Conservation (phyloP, 164 flowering plant species). For the Dillenia turbinata region DNA sequence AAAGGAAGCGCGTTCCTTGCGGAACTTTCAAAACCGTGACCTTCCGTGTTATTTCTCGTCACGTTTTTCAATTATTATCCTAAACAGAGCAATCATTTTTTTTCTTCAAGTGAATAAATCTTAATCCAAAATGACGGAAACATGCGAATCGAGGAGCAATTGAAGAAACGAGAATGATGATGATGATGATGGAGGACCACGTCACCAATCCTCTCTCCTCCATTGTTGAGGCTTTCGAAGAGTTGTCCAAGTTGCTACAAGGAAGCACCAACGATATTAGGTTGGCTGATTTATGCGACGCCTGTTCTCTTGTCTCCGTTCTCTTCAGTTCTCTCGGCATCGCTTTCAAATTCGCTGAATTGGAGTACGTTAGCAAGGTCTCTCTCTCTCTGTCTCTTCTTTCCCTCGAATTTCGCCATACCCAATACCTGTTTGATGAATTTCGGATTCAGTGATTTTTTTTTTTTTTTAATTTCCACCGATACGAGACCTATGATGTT, state of each 20-base stretch:
- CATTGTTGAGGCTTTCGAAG: slow-evolving; percentile 68
- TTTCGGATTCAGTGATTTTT: neutral
- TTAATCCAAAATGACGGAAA: too few relatives aligned
- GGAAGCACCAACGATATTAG: slow-evolving; percentile 25
- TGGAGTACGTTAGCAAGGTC: slow-evolving; percentile 78
- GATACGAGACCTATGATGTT: too few relatives aligned
- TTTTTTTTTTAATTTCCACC: too few relatives aligned
- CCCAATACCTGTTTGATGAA: neutral
- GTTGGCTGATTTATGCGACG: slow-evolving; percentile 48
- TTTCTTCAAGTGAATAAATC: too few relatives aligned
- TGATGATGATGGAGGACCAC: too few relatives aligned
- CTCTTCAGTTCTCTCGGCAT: slow-evolving; percentile 78
- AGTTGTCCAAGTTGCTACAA: slow-evolving; percentile 22
- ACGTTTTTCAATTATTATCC: too few relatives aligned
- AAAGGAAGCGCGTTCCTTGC: too few relatives aligned
- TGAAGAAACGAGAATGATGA: too few relatives aligned
- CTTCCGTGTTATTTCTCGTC: too few relatives aligned
- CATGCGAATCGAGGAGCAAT: too few relatives aligned
- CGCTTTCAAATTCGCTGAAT: slow-evolving; percentile 89
- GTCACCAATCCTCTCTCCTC: slow-evolving; percentile 30
- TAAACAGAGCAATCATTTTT: too few relatives aligned
- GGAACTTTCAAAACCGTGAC: too few relatives aligned
- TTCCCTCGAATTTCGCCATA: neutral
- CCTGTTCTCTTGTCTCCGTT: slow-evolving; percentile 63
- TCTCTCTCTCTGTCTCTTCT: neutral